A percentile compares a stretch with the other conserved stretches of the same genome.
Conservation (phyloP, 2,329 filamentous ascomycete genomes). For the Cercospora canescens region DNA sequence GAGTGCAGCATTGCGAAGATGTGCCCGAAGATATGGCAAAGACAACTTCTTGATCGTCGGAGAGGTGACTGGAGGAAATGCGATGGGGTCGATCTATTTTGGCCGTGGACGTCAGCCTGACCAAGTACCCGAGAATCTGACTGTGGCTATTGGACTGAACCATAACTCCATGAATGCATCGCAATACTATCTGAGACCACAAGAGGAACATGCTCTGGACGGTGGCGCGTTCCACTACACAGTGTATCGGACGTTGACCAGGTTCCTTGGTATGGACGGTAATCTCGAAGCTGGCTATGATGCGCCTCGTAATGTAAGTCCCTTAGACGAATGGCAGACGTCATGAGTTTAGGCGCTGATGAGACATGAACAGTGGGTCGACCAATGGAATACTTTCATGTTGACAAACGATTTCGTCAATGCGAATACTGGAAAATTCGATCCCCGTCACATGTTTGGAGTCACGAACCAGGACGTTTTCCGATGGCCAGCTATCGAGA, state of each 20-base stretch:
- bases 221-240: conserved; percentile 64
- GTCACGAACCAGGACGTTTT: conserved; percentile 66
- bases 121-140: conserved; percentile 51
- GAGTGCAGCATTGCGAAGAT: conserved; percentile 57
- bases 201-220: conserved; percentile 57
- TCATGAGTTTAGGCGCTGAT: background rate
- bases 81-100: conserved; percentile 61
- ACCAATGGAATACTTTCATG: conserved; percentile 57
- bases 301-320: conserved; percentile 46
- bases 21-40: conserved; percentile 59
- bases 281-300: conserved; percentile 57
- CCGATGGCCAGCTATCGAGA: conserved; percentile 59
- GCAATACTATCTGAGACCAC: conserved; percentile 58
- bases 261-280: conserved; percentile 62
- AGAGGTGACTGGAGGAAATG: conserved; percentile 64
- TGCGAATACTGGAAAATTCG: conserved; percentile 58
- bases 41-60: conserved; percentile 65
- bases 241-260: conserved; percentile 61
- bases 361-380: conserved; percentile 39
- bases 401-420: conserved; percentile 61
- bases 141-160: conserved; percentile 48
- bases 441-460: conserved; percentile 64
- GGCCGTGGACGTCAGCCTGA: conserved; percentile 61
- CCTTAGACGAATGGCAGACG: too few species aligned
- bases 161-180: conserved; percentile 47